Conservation (phyloP, 257 asterid genomes). For the Schizonepeta tenuifolia region DNA sequence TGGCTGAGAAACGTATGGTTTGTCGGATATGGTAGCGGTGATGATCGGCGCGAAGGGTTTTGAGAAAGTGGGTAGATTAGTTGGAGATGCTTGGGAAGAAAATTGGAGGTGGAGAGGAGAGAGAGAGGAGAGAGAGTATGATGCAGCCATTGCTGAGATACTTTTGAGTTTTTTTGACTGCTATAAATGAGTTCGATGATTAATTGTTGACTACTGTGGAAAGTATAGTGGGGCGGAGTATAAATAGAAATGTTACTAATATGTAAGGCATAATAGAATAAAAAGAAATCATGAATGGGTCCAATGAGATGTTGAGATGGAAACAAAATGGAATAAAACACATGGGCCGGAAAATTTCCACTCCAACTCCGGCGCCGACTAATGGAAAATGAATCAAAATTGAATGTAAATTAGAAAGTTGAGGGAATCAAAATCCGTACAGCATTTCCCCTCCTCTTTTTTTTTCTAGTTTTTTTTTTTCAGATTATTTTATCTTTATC, state of each 20-base stretch:
- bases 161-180: background rate
- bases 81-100: conserved; percentile 18
- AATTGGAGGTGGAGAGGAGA: conserved; percentile 40
- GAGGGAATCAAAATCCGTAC: no score
- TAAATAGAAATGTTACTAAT: background rate
- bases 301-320: no score
- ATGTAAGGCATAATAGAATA: no score
- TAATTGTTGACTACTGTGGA: background rate
- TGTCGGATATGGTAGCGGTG: conserved; percentile 51
- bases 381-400: background rate
- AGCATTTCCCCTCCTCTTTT: no score
- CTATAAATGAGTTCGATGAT: background rate
- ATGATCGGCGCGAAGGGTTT: background rate
- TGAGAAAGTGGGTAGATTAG: no score
- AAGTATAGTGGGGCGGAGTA: background rate
- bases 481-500: no score
- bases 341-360: background rate
- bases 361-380: no score
- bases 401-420: background rate
- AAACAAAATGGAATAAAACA: background rate
- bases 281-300: background rate
- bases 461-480: no score
- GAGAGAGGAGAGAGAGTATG: conserved; percentile 40
- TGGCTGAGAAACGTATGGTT: conserved; percentile 31
- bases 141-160: conserved; percentile 44